Percentiles rank a stretch among this genome's conserved stretches.
phyloP scores from a whole-genome alignment of 2,329 filamentous ascomycete genomes.

The Zalaria obscura region DNA sequence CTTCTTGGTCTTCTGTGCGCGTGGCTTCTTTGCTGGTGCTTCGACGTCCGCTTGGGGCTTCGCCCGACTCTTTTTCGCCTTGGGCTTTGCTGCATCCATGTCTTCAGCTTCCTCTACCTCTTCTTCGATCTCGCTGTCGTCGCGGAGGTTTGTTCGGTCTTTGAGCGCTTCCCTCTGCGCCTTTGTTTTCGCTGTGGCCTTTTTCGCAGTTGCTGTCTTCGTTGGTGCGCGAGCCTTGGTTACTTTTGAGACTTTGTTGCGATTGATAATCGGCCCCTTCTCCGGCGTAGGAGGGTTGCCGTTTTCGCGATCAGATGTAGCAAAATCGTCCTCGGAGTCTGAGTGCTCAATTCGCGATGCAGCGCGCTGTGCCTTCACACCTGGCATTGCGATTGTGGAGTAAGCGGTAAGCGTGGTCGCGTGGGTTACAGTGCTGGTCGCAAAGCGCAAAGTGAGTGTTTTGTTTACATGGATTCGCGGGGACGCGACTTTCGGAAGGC shows the following conservation, averaged over 20 bases:
- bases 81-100: constrained; percentile 12
- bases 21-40: constrained; percentile 7
- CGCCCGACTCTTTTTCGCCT: constrained; percentile 8
- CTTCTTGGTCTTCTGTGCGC: constrained; percentile 16
- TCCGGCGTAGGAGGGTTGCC: background rate
- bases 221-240: constrained; percentile 15
- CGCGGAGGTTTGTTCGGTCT: constrained; percentile 22
- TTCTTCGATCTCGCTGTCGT: constrained; percentile 20
- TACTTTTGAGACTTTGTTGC: constrained; percentile 13
- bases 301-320: constrained; percentile 2
- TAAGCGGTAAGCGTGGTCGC: background rate
- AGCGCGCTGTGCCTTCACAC: background rate
- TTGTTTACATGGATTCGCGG: too few relatives aligned
- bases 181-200: constrained; percentile 19
- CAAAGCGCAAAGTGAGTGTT: too few relatives aligned
- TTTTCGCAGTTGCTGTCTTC: constrained; percentile 22
- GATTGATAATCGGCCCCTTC: constrained; percentile 5
- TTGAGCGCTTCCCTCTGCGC: constrained; percentile 24
- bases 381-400: background rate
- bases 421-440: too few relatives aligned
- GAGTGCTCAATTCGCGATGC: constrained; percentile 1
- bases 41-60: constrained; percentile 1
- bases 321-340: constrained; percentile 4
- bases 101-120: constrained; percentile 32
- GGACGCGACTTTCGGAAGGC: too few relatives aligned